Percentiles rank a stretch among this genome's conserved stretches.
Conservation (phyloP, 1,284 basidiomycete genomes). For the Trichosporon sp. region DNA sequence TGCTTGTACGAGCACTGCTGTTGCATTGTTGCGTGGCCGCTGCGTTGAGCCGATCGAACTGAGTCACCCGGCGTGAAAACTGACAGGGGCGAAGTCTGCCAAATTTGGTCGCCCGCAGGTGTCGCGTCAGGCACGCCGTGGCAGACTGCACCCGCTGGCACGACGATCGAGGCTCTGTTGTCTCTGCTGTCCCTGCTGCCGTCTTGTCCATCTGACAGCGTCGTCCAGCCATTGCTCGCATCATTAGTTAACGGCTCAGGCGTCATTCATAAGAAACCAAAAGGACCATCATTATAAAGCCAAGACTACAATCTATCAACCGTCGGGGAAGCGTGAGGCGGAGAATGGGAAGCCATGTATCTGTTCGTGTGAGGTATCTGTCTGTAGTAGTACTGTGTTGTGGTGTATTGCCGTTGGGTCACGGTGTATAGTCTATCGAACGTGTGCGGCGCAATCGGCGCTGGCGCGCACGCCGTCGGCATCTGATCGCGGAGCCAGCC, state of each 20-base stretch:
- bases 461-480: too few relatives aligned
- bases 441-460: too few relatives aligned
- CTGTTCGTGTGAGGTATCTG: background rate
- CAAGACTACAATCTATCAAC: conserved; percentile 3
- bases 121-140: too few relatives aligned
- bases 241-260: background rate
- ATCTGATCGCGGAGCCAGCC: too few relatives aligned
- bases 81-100: background rate
- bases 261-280: conserved; percentile 3
- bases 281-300: background rate
- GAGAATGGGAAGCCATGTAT: background rate
- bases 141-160: too few relatives aligned
- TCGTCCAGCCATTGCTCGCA: too few relatives aligned
- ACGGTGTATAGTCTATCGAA: too few relatives aligned
- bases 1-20: background rate
- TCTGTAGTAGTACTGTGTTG: background rate
- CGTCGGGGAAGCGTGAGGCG: background rate
- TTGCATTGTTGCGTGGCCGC: background rate
- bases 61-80: background rate
- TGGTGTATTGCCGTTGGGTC: background rate
- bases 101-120: too few relatives aligned
- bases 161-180: too few relatives aligned
- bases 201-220: too few relatives aligned
- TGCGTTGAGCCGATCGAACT: too few relatives aligned
- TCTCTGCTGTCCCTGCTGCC: too few relatives aligned